These are phyloP conservation scores for Talaromyces funiculosus DNA, from an alignment of 2,329 filamentous ascomycete genomes.

Conservation along the genomic window DNA sequence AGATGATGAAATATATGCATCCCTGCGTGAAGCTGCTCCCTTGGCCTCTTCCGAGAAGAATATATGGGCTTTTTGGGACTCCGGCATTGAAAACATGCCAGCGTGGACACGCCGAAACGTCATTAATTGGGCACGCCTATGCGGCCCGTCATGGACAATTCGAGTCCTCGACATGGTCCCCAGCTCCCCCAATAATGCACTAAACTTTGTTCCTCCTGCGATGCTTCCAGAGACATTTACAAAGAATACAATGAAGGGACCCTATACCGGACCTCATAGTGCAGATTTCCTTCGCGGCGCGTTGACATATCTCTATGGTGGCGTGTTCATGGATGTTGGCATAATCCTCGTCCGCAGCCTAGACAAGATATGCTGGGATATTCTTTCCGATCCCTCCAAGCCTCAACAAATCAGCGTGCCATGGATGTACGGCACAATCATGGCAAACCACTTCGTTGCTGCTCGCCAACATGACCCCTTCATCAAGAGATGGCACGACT, in stretches of 20 bases:
- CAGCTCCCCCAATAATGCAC: constrained; percentile 35
- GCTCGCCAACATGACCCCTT: constrained; percentile 40
- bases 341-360: constrained; percentile 39
- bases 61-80: constrained; percentile 39
- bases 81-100: constrained; percentile 32
- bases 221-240: constrained; percentile 40
- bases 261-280: constrained; percentile 40
- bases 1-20: constrained; percentile 17
- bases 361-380: constrained; percentile 40
- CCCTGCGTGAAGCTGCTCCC: constrained; percentile 17
- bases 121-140: constrained; percentile 37
- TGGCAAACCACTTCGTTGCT: constrained; percentile 43
- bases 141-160: constrained; percentile 37
- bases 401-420: constrained; percentile 11
- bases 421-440: constrained; percentile 14
- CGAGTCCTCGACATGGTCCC: constrained; percentile 38
- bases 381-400: neutral
- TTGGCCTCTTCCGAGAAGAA: constrained; percentile 35
- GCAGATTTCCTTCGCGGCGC: constrained; percentile 46
- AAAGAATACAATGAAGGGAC: constrained; percentile 41
- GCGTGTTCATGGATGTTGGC: constrained; percentile 41
- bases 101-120: constrained; percentile 39
- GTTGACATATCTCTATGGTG: constrained; percentile 24
- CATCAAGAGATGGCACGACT: constrained; percentile 41
- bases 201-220: constrained; percentile 32